phyloP scores from a whole-genome alignment of 1,284 basidiomycete species.

The Ceratobasidium sp. region DNA sequence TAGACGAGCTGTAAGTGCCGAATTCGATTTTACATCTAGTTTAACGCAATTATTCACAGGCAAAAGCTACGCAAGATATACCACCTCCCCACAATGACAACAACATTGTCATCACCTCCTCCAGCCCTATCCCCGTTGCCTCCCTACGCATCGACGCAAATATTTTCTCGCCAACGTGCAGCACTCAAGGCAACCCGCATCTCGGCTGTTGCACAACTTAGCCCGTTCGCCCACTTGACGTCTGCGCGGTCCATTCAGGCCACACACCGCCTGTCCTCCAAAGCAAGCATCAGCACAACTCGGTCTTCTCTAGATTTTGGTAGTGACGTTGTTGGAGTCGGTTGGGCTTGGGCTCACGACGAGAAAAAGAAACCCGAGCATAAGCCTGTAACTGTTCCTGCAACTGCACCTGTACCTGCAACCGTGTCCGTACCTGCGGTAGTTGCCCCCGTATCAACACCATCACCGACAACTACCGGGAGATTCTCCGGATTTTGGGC shows the following conservation, averaged over 20 bases:
- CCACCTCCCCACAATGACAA: constrained; percentile 22
- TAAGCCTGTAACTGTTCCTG: no score
- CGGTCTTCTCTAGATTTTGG: constrained; percentile 32
- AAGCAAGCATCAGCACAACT: constrained; percentile 14
- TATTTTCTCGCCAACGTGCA: constrained; percentile 22
- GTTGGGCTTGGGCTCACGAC: constrained; percentile 35
- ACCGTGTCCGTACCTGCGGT: neutral
- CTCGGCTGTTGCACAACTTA: constrained; percentile 26
- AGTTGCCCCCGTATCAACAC: neutral
- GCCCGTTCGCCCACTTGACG: constrained; percentile 32
- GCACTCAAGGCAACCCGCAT: constrained; percentile 30
- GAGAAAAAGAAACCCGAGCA: constrained; percentile 27
- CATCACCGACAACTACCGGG: constrained; percentile 11
- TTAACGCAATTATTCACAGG: neutral
- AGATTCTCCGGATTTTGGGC: constrained; percentile 36
- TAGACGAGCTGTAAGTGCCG: constrained; percentile 21
- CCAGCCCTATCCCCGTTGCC: constrained; percentile 18
- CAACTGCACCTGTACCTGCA: neutral
- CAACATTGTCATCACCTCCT: constrained; percentile 25
- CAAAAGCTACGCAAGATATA: constrained; percentile 35
- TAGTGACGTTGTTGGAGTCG: constrained; percentile 24
- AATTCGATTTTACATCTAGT: neutral
- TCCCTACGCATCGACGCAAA: constrained; percentile 10
- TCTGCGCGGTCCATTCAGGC: constrained; percentile 32
- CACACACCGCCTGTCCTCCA: constrained; percentile 23